Percentiles rank a stretch among this genome's conserved stretches.
Evolutionary conservation across 345 rosid species (phyloP).

Genomic region (Brassica cretica): DNA sequence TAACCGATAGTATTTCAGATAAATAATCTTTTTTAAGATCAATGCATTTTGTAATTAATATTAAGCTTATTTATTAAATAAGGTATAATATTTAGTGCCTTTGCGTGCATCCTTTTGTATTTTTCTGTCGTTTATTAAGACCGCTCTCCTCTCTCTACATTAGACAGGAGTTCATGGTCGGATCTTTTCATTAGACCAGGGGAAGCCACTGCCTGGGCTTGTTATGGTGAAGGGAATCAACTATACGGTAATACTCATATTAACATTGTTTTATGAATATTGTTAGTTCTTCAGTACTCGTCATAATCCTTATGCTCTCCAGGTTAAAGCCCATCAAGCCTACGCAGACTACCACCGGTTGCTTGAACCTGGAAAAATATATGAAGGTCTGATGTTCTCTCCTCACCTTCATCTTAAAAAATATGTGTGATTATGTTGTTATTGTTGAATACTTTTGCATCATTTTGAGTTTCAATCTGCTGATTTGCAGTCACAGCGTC

Average conservation of each 20-base stretch:
- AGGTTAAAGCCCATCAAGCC: conserved; percentile 65
- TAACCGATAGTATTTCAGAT: too few species aligned
- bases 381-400: conserved; percentile 62
- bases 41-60: too few species aligned
- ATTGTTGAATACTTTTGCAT: background rate
- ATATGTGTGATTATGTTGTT: background rate
- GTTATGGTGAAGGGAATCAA: conserved; percentile 71
- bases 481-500: conserved; percentile 60
- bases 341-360: conserved; percentile 80
- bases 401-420: background rate
- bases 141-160: background rate
- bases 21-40: too few species aligned
- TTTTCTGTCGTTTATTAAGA: background rate
- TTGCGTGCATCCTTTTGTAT: background rate
- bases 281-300: background rate
- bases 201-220: conserved; percentile 76
- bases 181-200: conserved; percentile 73
- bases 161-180: conserved; percentile 95
- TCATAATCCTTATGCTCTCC: conserved; percentile 26
- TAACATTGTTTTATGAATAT: background rate
- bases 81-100: background rate
- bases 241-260: conserved; percentile 54
- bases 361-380: conserved; percentile 65
- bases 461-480: conserved; percentile 8
- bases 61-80: too few species aligned